Evolutionary conservation across 2,329 filamentous ascomycete species (phyloP).

Genomic region (Trichoderma endophyticum): DNA sequence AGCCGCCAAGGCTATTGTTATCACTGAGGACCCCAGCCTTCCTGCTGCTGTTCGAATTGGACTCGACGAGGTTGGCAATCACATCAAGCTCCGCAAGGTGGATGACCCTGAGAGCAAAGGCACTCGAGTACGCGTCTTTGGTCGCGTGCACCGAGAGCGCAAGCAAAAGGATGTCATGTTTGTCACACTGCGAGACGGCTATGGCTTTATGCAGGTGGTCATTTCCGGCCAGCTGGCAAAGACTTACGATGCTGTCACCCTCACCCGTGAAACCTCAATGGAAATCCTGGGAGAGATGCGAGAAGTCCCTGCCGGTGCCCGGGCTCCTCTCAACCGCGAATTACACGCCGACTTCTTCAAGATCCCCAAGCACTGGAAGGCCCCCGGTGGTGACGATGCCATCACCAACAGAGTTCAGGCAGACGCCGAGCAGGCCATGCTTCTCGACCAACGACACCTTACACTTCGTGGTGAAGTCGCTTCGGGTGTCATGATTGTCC

Average conservation of each 20-base stretch:
- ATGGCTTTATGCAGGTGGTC: slow-evolving; percentile 39
- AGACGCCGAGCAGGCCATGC: slow-evolving; percentile 53
- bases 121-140: slow-evolving; percentile 73
- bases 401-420: slow-evolving; percentile 73
- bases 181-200: slow-evolving; percentile 80
- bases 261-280: slow-evolving; percentile 85
- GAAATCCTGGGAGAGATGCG: slow-evolving; percentile 80
- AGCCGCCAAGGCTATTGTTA: slow-evolving; percentile 71
- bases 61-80: slow-evolving; percentile 30
- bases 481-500: slow-evolving; percentile 83
- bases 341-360: slow-evolving; percentile 87
- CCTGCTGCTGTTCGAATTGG: slow-evolving; percentile 78
- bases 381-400: slow-evolving; percentile 83
- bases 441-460: slow-evolving; percentile 81
- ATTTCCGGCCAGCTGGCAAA: slow-evolving; percentile 76
- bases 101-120: slow-evolving; percentile 53
- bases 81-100: slow-evolving; percentile 32
- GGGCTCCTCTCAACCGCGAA: slow-evolving; percentile 81
- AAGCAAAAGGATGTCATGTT: slow-evolving; percentile 78
- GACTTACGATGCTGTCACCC: slow-evolving; percentile 85
- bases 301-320: slow-evolving; percentile 71
- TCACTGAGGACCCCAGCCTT: slow-evolving; percentile 61
- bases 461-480: slow-evolving; percentile 80
- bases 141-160: slow-evolving; percentile 77
- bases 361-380: slow-evolving; percentile 62